Evolutionary conservation across 768 basidiomycete genomes (phyloP).

Genomic region (Tulasnella sp.): DNA sequence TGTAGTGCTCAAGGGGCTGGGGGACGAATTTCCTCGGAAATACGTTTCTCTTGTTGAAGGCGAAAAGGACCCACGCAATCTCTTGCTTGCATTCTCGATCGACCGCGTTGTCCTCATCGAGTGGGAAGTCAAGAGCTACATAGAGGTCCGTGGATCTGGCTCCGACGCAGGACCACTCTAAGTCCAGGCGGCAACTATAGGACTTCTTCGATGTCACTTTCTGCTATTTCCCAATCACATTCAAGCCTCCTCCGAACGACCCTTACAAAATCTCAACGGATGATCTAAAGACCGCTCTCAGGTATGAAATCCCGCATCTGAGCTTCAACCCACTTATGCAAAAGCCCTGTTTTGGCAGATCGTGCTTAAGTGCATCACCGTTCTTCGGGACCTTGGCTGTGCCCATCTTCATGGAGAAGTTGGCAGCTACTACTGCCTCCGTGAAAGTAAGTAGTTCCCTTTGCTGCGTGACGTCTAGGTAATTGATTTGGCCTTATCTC

Average conservation of each 20-base stretch:
- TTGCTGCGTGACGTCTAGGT: not conserved
- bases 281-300: conserved; percentile 62
- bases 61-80: conserved; percentile 94
- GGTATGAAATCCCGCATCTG: conserved; percentile 32
- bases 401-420: conserved; percentile 84
- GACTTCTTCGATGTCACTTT: conserved; percentile 89
- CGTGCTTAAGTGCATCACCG: conserved; percentile 67
- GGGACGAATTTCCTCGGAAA: conserved; percentile 55
- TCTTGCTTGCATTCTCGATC: conserved; percentile 81
- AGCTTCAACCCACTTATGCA: not conserved
- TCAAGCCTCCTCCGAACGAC: conserved; percentile 86
- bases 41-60: conserved; percentile 81
- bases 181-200: conserved; percentile 29
- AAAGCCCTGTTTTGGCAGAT: conserved; percentile 27
- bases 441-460: conserved; percentile 43
- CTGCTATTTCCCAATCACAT: conserved; percentile 98
- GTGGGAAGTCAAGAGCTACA: conserved; percentile 60
- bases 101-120: conserved; percentile 77
- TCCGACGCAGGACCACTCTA: not conserved
- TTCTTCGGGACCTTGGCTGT: conserved; percentile 75
- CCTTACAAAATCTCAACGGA: conserved; percentile 86
- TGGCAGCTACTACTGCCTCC: conserved; percentile 64
- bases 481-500: not conserved
- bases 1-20: conserved; percentile 59
- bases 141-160: conserved; percentile 53